phyloP scores from a whole-genome alignment of 2,329 filamentous ascomycete genomes.

The Aureobasidium sp. region DNA sequence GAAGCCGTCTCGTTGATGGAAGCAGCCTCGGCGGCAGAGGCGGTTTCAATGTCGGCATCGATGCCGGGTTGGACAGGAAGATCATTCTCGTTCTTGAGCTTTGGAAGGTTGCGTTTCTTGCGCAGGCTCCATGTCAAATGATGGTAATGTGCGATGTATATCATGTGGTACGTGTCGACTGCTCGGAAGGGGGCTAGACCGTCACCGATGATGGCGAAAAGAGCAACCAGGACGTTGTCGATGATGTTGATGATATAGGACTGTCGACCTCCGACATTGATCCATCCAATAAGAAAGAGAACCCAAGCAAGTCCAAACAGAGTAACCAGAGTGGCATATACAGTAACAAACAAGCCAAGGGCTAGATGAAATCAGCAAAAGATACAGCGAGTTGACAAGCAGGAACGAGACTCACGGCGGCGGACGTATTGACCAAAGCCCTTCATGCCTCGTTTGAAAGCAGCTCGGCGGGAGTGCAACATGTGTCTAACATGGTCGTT shows the following conservation, averaged over 20 bases:
- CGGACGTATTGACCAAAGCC: slow-evolving; percentile 75
- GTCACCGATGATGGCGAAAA: slow-evolving; percentile 58
- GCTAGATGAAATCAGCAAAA: slow-evolving; percentile 35
- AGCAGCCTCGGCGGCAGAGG: neutral
- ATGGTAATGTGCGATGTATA: slow-evolving; percentile 69
- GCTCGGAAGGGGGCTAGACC: slow-evolving; percentile 63
- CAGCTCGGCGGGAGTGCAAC: slow-evolving; percentile 72
- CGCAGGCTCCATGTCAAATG: slow-evolving; percentile 57
- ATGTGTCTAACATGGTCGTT: slow-evolving; percentile 86
- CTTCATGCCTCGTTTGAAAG: slow-evolving; percentile 71
- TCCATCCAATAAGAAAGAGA: slow-evolving; percentile 80
- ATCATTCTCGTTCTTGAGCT: slow-evolving; percentile 62
- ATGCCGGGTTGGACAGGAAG: slow-evolving; percentile 40
- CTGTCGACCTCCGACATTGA: slow-evolving; percentile 69
- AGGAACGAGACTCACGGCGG: slow-evolving; percentile 47
- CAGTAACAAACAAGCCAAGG: slow-evolving; percentile 73
- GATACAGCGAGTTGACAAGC: neutral
- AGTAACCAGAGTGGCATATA: slow-evolving; percentile 77
- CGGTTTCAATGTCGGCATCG: slow-evolving; percentile 19
- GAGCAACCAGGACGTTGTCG: slow-evolving; percentile 54
- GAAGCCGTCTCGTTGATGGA: neutral
- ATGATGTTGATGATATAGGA: slow-evolving; percentile 50
- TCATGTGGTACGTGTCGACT: slow-evolving; percentile 83
- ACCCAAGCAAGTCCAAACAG: slow-evolving; percentile 84
- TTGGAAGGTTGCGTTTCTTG: slow-evolving; percentile 54